Base-by-base conservation (phyloP, 805 yeast species). In the Candida broadrunensis region DNA sequence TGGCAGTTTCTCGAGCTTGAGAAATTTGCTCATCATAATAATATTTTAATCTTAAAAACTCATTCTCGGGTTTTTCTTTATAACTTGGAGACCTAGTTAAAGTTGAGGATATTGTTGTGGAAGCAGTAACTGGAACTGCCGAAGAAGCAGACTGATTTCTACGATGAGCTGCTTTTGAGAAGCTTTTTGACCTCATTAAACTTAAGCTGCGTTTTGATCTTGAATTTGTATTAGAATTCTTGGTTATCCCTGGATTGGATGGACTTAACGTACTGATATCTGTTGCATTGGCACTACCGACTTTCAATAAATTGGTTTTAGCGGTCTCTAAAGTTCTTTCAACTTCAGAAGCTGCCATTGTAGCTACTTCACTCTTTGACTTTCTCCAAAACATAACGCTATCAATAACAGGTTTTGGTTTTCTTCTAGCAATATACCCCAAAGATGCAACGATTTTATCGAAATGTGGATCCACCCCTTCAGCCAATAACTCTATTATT, bases 361-460 rank as follows among this genome's bases (percentile, higher is more conserved):
- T 53, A 2, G 95, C 88, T 3, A 85, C 83, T 52, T 91, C 98
- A 12, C 95, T 82, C 60, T 93, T 93, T 2, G 91, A 80, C 58
- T 91, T 88, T 45, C 98, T 76, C 99, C 99, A 93, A 58, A 87
- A 90, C 98, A 93, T 90, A 44, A 93, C 96, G 5, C 96, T 88
- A 60, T 93, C 99, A 25, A 95, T 89, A 1, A 93, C 97, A 0
- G 97, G 96, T 55, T 88, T 90, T 0, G 98, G 97, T 49, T 88
- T 87, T 19, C 83, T 74, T 42, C 88, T 75, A 1, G 99, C 95
- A 29, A 93, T 87, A 58, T 87, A 87, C 7, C 99, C 99, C 41
- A 93, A 66, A 0, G 97, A 85, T 13, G 80, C 80, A 16, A 95
- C 78, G 38, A 89, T 86, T 52, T 85, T 80, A 61, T 93, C 99